These are phyloP conservation scores for Myrica gale DNA, from an alignment of 306 rosid genomes.

Conservation along the genomic window DNA sequence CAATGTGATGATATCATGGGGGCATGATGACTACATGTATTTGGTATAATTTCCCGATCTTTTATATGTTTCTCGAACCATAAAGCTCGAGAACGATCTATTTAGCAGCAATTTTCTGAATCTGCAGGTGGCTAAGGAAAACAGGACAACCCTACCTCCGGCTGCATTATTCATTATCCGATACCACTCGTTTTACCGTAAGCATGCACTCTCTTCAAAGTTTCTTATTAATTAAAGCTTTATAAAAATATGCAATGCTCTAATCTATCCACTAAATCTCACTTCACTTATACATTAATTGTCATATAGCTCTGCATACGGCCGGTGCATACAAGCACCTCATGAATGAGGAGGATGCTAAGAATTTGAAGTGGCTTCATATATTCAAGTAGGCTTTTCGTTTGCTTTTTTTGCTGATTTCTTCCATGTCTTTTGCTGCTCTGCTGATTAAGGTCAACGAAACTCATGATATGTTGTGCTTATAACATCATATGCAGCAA, in stretches of 20 bases:
- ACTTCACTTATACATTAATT: not conserved
- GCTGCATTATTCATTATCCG: constrained; percentile 63
- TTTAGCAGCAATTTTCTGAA: no score
- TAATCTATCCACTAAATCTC: not conserved
- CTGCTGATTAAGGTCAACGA: not conserved
- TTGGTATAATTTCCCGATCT: constrained; percentile 35
- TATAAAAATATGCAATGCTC: not conserved
- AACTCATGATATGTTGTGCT: not conserved
- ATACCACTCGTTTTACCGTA: constrained; percentile 68
- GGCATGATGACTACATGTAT: constrained; percentile 70
- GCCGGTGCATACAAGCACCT: constrained; percentile 56
- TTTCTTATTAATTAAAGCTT: no score
- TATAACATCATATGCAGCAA: constrained; percentile 45
- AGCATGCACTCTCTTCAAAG: not conserved
- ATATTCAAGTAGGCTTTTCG: constrained; percentile 47
- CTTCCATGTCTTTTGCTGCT: no score
- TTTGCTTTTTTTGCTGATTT: not conserved
- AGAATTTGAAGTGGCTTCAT: constrained; percentile 62
- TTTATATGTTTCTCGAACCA: no score
- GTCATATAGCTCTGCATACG: constrained; percentile 52
- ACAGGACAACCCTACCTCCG: constrained; percentile 45
- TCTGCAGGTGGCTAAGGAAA: constrained; percentile 62
- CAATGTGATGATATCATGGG: constrained; percentile 62
- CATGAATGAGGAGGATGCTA: constrained; percentile 54
- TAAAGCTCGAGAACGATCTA: no score